These are phyloP conservation scores for Malus hybrid DNA, from an alignment of 331 rosid species.

Conservation along the genomic window DNA sequence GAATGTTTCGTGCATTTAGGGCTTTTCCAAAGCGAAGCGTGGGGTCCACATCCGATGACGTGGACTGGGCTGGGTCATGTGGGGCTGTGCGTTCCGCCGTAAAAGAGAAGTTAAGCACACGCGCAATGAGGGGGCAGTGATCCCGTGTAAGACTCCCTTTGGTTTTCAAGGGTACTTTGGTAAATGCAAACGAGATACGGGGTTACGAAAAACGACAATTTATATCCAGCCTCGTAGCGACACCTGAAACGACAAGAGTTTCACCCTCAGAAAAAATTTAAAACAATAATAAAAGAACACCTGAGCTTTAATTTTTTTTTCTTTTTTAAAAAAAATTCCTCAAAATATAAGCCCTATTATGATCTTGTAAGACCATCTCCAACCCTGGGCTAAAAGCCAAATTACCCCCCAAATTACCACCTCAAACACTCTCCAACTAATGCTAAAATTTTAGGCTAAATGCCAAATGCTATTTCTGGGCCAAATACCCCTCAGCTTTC, in stretches of 20 bases:
- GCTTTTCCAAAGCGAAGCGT: conserved; percentile 14
- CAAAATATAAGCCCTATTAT: too few relatives aligned
- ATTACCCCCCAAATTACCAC: too few relatives aligned
- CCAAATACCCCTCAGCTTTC: too few relatives aligned
- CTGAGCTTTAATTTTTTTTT: not conserved
- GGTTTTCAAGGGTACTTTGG: not conserved
- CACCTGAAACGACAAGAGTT: not conserved
- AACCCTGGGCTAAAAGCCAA: too few relatives aligned
- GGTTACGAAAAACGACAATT: not conserved
- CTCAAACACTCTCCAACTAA: too few relatives aligned
- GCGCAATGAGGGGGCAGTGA: not conserved
- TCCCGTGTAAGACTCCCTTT: not conserved
- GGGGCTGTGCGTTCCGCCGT: not conserved
- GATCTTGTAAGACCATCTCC: too few relatives aligned
- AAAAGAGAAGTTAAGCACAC: not conserved
- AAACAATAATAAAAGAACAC: not conserved
- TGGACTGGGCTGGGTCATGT: conserved; percentile 3
- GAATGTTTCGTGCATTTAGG: conserved; percentile 56
- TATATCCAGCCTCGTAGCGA: not conserved
- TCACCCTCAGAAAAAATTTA: not conserved
- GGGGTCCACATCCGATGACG: conserved; percentile 28
- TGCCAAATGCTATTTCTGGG: too few relatives aligned
- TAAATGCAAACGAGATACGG: not conserved
- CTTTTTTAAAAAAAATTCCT: too few relatives aligned
- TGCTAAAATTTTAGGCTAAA: too few relatives aligned